Evolutionary conservation across 805 yeast species (phyloP), one percentile per base, ranked within the genome.

Genomic region (Yamadazyma kitorensis): DNA sequence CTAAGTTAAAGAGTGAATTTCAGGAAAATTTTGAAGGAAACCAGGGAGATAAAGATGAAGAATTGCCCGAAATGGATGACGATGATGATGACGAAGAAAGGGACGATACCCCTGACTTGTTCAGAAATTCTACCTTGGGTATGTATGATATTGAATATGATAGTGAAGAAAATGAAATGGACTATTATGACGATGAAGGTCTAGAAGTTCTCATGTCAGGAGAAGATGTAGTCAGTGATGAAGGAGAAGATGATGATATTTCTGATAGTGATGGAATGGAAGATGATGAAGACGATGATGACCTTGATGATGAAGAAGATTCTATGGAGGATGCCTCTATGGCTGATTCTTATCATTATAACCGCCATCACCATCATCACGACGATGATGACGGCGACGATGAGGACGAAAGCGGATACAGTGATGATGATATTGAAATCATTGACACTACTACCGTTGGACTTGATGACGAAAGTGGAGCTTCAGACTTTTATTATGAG

Each of bases 91-190:
- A 73, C 17, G 86, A 80, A 23, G 62, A 68, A 18, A 53, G 71
- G 19, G 94, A 83, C 34, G 91, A 86, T 34, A 76, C 88, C 0
- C 88, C 95, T 0, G 89, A 89, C 54, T 65, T 89, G 50, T 79
- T 91, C 57, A 68, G 82, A 24, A 89, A 93, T 53, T 89, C 97
- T 0, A 86, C 97, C 0, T 67, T 91, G 25, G 97, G 96, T 2
- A 89, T 91, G 94, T 91, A 83, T 54, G 97, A 91, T 48, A 80
- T 85, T 24, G 93, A 82, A 33, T 72, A 75, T 22, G 82, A 78
- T 43, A 75, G 76, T 27, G 82, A 76, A 9, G 80, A 74, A 6
- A 37, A 41, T 24, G 76, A 67, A n/a, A 75, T 66, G 16, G 78
- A 70, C 25, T 76, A 70, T 17, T 58, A 51, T 29, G 61, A 51